phyloP scores from a whole-genome alignment of 805 yeast species.

The Zygotorulaspora danielsina region DNA sequence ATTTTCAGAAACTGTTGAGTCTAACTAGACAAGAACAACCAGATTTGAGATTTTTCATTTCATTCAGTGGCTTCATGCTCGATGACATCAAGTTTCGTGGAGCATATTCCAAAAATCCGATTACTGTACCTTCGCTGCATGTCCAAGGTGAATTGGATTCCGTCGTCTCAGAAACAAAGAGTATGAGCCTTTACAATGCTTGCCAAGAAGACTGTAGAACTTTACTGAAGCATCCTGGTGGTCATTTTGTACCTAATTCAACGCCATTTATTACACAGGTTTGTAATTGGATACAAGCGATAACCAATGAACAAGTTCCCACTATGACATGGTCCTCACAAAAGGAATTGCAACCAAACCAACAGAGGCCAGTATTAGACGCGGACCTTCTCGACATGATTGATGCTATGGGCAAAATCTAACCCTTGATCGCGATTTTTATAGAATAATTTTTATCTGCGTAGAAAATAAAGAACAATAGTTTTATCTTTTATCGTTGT shows the following conservation, averaged over 20 bases:
- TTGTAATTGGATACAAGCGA: conserved; percentile 33
- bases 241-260: conserved; percentile 92
- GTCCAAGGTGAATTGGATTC: conserved; percentile 86
- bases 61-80: conserved; percentile 62
- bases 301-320: conserved; percentile 1
- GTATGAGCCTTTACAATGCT: conserved; percentile 51
- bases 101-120: conserved; percentile 18
- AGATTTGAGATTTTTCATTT: conserved; percentile 60
- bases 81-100: conserved; percentile 26
- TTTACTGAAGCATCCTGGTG: conserved; percentile 81
- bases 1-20: conserved; percentile 43
- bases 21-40: conserved; percentile 40
- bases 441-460: too few species aligned
- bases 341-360: conserved; percentile 5
- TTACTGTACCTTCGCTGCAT: conserved; percentile 51
- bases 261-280: conserved; percentile 41
- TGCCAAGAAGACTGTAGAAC: conserved; percentile 43
- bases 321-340: conserved; percentile 2
- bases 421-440: too few species aligned
- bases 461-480: too few species aligned
- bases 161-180: conserved; percentile 70
- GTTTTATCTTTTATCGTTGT: too few species aligned
- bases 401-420: conserved; percentile 39
- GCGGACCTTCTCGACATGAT: conserved; percentile 39
- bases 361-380: conserved; percentile 25